Base-by-base conservation (phyloP, 768 basidiomycete genomes). In the Amanita rimosa region DNA sequence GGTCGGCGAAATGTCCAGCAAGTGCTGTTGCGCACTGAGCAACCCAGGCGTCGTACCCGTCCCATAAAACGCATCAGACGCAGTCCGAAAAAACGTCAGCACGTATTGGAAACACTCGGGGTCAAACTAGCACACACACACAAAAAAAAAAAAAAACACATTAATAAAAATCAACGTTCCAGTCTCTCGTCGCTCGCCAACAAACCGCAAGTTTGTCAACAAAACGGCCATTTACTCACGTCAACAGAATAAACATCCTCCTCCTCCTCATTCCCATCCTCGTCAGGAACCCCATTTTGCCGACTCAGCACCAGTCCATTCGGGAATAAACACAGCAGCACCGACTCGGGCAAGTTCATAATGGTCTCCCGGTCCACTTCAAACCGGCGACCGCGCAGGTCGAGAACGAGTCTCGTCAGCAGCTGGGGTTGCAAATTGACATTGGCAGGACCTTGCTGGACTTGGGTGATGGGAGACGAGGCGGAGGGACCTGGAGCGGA, bases 271-370 rank as follows among this genome's bases (percentile, higher is more conserved):
- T 78, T 76, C 35, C 81, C 85, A 22, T 80, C 84, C 17, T 80
- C 83, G 50, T 85, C 86, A 6, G 79, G 78, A 48, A 86, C 67
- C 14, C 82, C 82, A 52, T 85, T 86, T 60, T 94, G 89, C 53
- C 93, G 75, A 61, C 85, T 92, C 47, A 97, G 75, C 34, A 97
- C 92, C 52, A 97, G 79, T 16, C 95, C 96, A 60, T 98, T 98
- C 8, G 96, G 96, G 62, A 98, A 99, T 53, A 99, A 73, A 65
- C 94, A 97, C 33, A 99, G 72, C 46, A 98, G 74, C 40, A 99
- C 92, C 14, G 89, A 92, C 77, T 99, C 96, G 2, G 96, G 96
- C 16, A 99, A 75, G 63, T 94, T 91, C 93, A 98, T 96, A 61
- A 99, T 85, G 5, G 88, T 93, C 69, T 98, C 95, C 56, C 95